Percentiles rank a stretch among this genome's conserved stretches.
Conservation (phyloP, 176 grass and related monocot genomes). For the Hordeum vulgare region MorexV3_pseudomolecules_assembly NC_058524.1:543775876-543776375, state of each 20-base stretch:
- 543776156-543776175: background rate
- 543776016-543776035: slow-evolving; percentile 37
- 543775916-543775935: slow-evolving; percentile 20
- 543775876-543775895: slow-evolving; percentile 47
- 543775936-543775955: slow-evolving; percentile 28
- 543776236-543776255: slow-evolving; percentile 41
- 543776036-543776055: slow-evolving; percentile 59
- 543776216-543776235: slow-evolving; percentile 59
- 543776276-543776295: slow-evolving; percentile 58
- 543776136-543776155: background rate
- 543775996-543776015: slow-evolving; percentile 41
- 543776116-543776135: background rate
- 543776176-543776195: slow-evolving; percentile 32
- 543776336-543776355: slow-evolving; percentile 60
- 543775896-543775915: slow-evolving; percentile 38
- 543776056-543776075: slow-evolving; percentile 53
- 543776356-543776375: slow-evolving; percentile 79
- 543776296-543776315: slow-evolving; percentile 50
- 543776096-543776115: background rate
- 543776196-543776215: slow-evolving; percentile 42
- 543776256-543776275: slow-evolving; percentile 41
- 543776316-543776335: slow-evolving; percentile 69
- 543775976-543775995: slow-evolving; percentile 36
- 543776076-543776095: slow-evolving; percentile 38
- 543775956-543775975: slow-evolving; percentile 46